phyloP scores from a whole-genome alignment of 2,329 filamentous ascomycete genomes.

The Xylariaceae sp. region DNA sequence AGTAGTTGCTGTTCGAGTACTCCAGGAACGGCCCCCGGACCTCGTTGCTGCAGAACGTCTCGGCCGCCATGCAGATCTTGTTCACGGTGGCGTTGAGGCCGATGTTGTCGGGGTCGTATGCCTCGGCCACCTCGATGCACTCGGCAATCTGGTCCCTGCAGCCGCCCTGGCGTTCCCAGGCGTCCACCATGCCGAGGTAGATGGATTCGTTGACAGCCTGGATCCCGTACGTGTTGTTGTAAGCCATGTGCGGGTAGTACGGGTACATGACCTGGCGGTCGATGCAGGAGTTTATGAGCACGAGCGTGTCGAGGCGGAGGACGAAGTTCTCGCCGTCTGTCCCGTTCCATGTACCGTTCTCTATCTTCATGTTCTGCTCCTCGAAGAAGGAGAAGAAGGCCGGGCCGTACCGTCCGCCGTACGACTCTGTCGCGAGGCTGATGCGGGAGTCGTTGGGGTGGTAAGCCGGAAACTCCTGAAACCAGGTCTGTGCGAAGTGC shows the following conservation, averaged over 20 bases:
- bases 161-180: constrained; percentile 34
- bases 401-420: constrained; percentile 32
- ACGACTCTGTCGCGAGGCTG: constrained; percentile 31
- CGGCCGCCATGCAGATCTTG: constrained; percentile 32
- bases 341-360: constrained; percentile 27
- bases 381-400: constrained; percentile 28
- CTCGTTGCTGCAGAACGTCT: constrained; percentile 22
- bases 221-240: constrained; percentile 36
- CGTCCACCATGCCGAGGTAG: constrained; percentile 27
- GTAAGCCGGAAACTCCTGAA: constrained; percentile 50
- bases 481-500: constrained; percentile 56
- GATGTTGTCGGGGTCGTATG: constrained; percentile 44
- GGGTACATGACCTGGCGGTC: constrained; percentile 41
- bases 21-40: constrained; percentile 24
- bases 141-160: constrained; percentile 48
- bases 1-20: constrained; percentile 43
- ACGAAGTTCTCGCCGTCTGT: constrained; percentile 25
- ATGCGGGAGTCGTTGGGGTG: constrained; percentile 54
- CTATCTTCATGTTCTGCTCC: constrained; percentile 30
- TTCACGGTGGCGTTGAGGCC: constrained; percentile 42
- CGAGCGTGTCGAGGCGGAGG: constrained; percentile 36
- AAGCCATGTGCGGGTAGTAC: constrained; percentile 38
- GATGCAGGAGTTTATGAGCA: constrained; percentile 53
- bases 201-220: constrained; percentile 28
- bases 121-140: constrained; percentile 42